Conservation (phyloP, 768 basidiomycete species). For the Russula ochroleuca region DNA sequence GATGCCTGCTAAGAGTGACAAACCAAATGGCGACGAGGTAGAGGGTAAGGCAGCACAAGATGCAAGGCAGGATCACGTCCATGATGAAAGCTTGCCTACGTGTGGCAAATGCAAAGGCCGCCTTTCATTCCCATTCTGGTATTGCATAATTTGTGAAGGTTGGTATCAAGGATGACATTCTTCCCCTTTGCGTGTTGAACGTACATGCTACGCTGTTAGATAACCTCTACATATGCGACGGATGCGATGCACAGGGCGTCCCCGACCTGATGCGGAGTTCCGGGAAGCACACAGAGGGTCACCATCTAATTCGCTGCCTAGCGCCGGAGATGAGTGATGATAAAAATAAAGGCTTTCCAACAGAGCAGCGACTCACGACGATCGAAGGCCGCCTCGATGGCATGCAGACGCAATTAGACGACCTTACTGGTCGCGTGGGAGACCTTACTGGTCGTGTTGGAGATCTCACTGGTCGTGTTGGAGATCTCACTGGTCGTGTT, state of each 20-base stretch:
- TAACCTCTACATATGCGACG: conserved; percentile 16
- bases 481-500: too few relatives aligned
- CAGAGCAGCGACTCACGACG: conserved; percentile 3
- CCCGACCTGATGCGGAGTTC: conserved; percentile 2
- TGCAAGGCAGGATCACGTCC: neutral
- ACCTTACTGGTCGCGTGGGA: too few relatives aligned
- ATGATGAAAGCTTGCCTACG: conserved; percentile 11
- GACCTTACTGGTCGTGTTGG: too few relatives aligned
- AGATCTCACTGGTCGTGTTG: too few relatives aligned
- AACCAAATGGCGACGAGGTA: neutral
- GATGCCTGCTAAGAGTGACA: neutral
- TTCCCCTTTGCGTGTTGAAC: neutral
- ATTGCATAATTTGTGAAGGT: conserved; percentile 33
- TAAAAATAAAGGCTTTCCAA: neutral
- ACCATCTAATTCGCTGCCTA: conserved; percentile 18
- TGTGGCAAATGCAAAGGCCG: conserved; percentile 29
- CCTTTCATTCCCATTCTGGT: conserved; percentile 34
- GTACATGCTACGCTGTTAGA: neutral
- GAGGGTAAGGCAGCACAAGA: neutral
- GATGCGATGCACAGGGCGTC: neutral
- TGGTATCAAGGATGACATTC: too few relatives aligned
- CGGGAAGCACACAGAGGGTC: neutral
- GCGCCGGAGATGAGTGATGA: neutral
- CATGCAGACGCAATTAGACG: neutral
- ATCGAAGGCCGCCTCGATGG: conserved; percentile 4